phyloP scores from a whole-genome alignment of 2,329 filamentous ascomycete species.

The Fusarium setosum region DNA sequence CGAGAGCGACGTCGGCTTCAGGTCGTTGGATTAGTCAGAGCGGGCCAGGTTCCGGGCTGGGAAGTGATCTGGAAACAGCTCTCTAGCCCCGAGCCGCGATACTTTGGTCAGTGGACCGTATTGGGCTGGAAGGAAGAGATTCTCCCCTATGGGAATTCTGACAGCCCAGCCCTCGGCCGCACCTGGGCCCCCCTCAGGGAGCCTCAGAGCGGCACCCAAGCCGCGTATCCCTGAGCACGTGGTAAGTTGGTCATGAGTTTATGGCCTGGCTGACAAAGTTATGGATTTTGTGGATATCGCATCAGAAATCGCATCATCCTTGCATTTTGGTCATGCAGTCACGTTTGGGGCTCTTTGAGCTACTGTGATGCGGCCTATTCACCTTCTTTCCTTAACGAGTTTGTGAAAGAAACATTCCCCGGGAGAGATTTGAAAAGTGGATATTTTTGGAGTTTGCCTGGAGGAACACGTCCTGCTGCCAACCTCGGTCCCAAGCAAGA shows the following conservation, averaged over 20 bases:
- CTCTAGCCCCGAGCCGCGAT: conserved; percentile 52
- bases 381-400: neutral
- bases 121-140: conserved; percentile 63
- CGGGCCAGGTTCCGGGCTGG: conserved; percentile 49
- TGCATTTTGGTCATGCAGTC: conserved; percentile 7
- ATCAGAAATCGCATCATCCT: conserved; percentile 28
- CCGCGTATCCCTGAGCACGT: conserved; percentile 47
- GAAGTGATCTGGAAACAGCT: conserved; percentile 51
- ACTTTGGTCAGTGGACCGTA: conserved; percentile 57
- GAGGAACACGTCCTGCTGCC: neutral
- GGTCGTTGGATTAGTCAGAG: conserved; percentile 56
- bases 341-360: conserved; percentile 8
- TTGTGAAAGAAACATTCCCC: neutral
- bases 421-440: conserved; percentile 2
- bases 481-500: neutral
- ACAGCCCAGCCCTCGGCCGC: conserved; percentile 56
- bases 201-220: conserved; percentile 31
- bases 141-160: conserved; percentile 50
- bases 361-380: neutral
- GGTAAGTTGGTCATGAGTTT: conserved; percentile 18
- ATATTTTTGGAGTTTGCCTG: neutral
- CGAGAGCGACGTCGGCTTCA: conserved; percentile 67
- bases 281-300: conserved; percentile 37
- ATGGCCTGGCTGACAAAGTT: conserved; percentile 25
- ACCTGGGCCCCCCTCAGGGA: conserved; percentile 56